Evolutionary conservation across 768 basidiomycete genomes (phyloP).

Genomic region (Rhodosporidiobolus odoratus): DNA sequence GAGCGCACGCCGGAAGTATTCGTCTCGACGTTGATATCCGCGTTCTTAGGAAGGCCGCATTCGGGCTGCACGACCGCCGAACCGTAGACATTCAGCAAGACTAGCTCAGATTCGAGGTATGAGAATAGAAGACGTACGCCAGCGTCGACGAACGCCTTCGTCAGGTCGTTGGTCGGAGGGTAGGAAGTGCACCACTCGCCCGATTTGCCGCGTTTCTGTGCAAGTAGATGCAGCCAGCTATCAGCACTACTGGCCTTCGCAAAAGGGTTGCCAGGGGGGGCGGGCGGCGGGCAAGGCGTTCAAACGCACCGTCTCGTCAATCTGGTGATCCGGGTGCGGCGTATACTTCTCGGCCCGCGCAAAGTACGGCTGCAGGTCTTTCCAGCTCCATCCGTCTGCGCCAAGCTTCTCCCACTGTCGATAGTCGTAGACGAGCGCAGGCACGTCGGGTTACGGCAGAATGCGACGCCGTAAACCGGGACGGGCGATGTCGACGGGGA

Average conservation of each 20-base stretch:
- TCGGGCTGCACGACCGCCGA: too few species aligned
- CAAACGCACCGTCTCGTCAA: slow-evolving; percentile 26
- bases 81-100: not conserved
- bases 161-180: slow-evolving; percentile 19
- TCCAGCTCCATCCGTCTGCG: slow-evolving; percentile 31
- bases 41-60: slow-evolving; percentile 19
- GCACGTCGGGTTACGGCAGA: not conserved
- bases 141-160: slow-evolving; percentile 14
- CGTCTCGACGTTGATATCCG: slow-evolving; percentile 28
- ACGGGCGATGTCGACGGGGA: too few species aligned
- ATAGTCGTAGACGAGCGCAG: not conserved
- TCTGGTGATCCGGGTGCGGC: slow-evolving; percentile 21
- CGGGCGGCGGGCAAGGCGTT: not conserved
- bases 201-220: slow-evolving; percentile 24
- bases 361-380: slow-evolving; percentile 36
- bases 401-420: slow-evolving; percentile 29
- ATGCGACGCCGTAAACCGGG: too few species aligned
- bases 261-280: too few species aligned
- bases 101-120: not conserved
- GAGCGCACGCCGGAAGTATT: slow-evolving; percentile 12
- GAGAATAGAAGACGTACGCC: slow-evolving; percentile 5
- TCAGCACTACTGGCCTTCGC: too few species aligned
- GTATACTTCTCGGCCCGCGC: slow-evolving; percentile 30
- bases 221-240: not conserved
- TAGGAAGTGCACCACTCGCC: slow-evolving; percentile 25